Evolutionary conservation across 352 stramenopile species (phyloP), one percentile per base, ranked within the genome.

Genomic region (Phytophthora meadii): DNA sequence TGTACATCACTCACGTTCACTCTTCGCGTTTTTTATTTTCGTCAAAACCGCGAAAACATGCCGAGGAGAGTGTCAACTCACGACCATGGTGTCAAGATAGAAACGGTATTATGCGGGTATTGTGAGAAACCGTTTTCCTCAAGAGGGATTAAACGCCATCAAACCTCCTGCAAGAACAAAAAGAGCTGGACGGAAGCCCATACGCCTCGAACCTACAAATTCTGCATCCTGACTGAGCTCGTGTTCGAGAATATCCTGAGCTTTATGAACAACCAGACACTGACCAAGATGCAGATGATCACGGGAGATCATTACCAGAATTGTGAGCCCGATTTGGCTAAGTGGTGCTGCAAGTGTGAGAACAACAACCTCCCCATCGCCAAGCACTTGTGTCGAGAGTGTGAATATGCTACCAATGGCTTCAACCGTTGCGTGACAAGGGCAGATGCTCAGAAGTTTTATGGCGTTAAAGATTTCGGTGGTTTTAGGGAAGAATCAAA

Each of bases 301-400:
- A 64, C 61, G 4, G 53, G 61, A 6, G 61, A 65, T 17, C 39
- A n/a, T 1, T 64, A 60, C 32, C 22, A 19, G 28, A 41, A 41
- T 2, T 66, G 49, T 14, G 40, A 61, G 17, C 24, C 32, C 17
- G 17, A 51, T 8, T 15, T 61, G 28, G 40, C 53, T 1, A 61
- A 34, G 15, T 65, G 17, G 48, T 70, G 61, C 40, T 70, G 61
- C n/a, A 45, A 27, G 5, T 55, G 61, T 14, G 61, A 70, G 40
- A 54, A 70, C 10, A 47, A 65, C 24, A 63, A 53, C 19, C 61
- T 24, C 28, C 24, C 39, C 5, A 45, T 44, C 44, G 39, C 24
- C 46, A 14, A 12, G 4, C 46, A 25, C 27, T 15, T 32, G 5
- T 50, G 44, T n/a, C 24, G 10, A 36, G 44, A 32, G 10, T 36